A percentile compares a stretch with the other conserved stretches of the same genome.
These are phyloP conservation scores for Lagenidium giganteum DNA, from an alignment of 352 stramenopile genomes.

Conservation along the genomic window DNA sequence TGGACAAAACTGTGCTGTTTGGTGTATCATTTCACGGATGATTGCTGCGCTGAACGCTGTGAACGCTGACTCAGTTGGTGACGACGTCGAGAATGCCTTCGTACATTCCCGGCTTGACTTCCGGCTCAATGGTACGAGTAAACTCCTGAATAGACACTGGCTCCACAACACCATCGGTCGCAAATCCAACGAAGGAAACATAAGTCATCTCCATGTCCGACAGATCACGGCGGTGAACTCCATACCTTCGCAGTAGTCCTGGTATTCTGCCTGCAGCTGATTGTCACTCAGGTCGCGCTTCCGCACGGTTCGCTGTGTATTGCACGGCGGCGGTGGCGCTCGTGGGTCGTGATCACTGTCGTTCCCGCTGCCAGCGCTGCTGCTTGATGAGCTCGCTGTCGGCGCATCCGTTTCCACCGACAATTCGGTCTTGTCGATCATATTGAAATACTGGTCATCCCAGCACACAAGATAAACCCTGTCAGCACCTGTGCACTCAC, in stretches of 20 bases:
- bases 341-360: not conserved
- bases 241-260: constrained; percentile 16
- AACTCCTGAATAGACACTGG: constrained; percentile 16
- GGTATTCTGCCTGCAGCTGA: constrained; percentile 11
- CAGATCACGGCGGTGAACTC: too few species aligned
- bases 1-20: too few species aligned
- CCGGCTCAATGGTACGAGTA: constrained; percentile 8
- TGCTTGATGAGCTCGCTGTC: too few species aligned
- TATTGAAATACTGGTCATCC: constrained; percentile 18
- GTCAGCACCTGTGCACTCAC: not conserved
- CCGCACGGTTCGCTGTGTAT: constrained; percentile 9
- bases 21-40: not conserved
- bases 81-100: constrained; percentile 10
- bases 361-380: not conserved
- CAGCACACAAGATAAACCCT: too few species aligned
- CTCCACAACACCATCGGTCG: constrained; percentile 1
- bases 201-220: not conserved
- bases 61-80: not conserved
- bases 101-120: constrained; percentile 14
- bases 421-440: constrained; percentile 24
- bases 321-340: not conserved
- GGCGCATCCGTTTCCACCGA: constrained; percentile 9
- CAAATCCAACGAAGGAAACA: not conserved
- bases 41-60: not conserved
- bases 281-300: constrained; percentile 8